Evolutionary conservation across 169 alveolate genomes (phyloP), one percentile per base, ranked within the genome.

Genomic region (Plasmodium inui): DNA sequence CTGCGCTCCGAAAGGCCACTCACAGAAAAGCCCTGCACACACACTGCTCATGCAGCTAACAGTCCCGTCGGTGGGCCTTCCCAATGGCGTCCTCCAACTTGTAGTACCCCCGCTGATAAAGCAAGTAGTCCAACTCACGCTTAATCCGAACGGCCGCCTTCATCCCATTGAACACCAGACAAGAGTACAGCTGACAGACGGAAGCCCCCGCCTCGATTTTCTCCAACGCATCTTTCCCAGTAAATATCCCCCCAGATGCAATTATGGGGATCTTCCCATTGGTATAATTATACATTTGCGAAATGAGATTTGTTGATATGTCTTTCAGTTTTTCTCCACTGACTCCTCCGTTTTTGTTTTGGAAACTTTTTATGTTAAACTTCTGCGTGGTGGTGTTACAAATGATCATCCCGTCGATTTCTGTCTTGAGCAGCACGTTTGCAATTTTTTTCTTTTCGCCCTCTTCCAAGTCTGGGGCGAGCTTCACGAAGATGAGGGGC

Each of bases 121-220:
- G 53, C 46, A 80, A 26, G 39, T 89, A 30, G 72, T 89, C 82
- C 26, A 89, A 44, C 50, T 89, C 94, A 17, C 94, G 82, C 41
- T 89, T 89, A 5, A 89, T 79, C 53, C 82, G 28, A 22, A 89
- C 82, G 8, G 94, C 94, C 14, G 94, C 32, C 72, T 89, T 89
- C 83, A 89, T 53, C 10, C 94, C 94, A 80, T 89, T 89, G 61
- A 89, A 89, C 14, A 97, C 98, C 97, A 97, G 32, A 34, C 97
- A 92, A 0, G 98, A 96, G 95, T 92, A 96, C 72, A 97, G 61
- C 80, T 97, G 98, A 26, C 98, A 97, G 2, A 94, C 95, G 2
- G 98, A 95, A 7, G 98, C 98, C 7, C 98, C 98, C 0, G 98
- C 98, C 67, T 97, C 98, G 7, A 97, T 96, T 92, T 96, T 95